Conservation (phyloP, 1,139 yeast species). For the Saccharomycopsis phalli region DNA sequence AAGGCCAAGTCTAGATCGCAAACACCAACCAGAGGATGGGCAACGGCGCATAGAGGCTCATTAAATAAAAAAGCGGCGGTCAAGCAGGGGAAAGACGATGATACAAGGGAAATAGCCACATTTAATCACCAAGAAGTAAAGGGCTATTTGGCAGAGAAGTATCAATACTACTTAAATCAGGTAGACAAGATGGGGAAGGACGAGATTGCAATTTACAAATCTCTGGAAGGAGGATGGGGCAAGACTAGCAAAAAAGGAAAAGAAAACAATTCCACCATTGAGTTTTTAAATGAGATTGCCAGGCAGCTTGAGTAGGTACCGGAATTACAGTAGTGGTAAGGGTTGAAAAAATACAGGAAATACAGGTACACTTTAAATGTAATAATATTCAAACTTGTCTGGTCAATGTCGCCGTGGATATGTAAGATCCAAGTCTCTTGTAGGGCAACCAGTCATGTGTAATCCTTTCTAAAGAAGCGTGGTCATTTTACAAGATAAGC, state of each 20-base stretch:
- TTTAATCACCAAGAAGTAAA: slow-evolving; percentile 14
- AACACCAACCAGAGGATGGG: slow-evolving; percentile 9
- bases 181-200: slow-evolving; percentile 10
- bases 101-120: slow-evolving; percentile 1
- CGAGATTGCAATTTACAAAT: slow-evolving; percentile 12
- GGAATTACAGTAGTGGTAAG: too few relatives aligned
- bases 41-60: slow-evolving; percentile 9
- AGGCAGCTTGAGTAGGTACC: slow-evolving; percentile 8
- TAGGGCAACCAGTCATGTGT: too few relatives aligned
- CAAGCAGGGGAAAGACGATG: neutral
- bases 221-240: slow-evolving; percentile 19
- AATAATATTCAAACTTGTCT: neutral
- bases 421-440: too few relatives aligned
- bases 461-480: too few relatives aligned
- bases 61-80: slow-evolving; percentile 2
- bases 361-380: too few relatives aligned
- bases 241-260: slow-evolving; percentile 6
- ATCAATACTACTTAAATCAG: slow-evolving; percentile 6
- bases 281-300: slow-evolving; percentile 17
- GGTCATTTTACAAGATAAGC: too few relatives aligned
- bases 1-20: neutral
- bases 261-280: slow-evolving; percentile 7
- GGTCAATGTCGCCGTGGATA: too few relatives aligned
- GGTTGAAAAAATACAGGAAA: too few relatives aligned
- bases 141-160: slow-evolving; percentile 9